phyloP scores from a whole-genome alignment of 1,139 yeast species.

The Taphrina flavorubra region DNA sequence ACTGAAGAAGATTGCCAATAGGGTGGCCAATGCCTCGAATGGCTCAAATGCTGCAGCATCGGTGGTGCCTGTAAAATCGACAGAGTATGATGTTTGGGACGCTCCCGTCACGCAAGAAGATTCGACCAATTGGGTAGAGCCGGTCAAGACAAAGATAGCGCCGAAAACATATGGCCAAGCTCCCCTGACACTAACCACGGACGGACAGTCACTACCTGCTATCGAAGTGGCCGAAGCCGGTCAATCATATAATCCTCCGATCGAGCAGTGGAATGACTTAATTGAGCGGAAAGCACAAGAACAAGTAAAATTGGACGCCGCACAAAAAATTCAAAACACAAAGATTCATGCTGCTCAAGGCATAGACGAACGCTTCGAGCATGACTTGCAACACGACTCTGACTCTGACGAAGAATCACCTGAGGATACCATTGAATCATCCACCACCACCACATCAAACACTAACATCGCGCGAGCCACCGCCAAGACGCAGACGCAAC shows the following conservation, averaged over 20 bases:
- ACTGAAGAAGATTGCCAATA: constrained; percentile 80
- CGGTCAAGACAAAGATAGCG: constrained; percentile 53
- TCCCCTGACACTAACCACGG: constrained; percentile 58
- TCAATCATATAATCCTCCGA: constrained; percentile 88
- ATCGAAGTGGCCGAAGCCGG: constrained; percentile 76
- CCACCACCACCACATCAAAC: constrained; percentile 47
- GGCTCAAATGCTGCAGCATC: constrained; percentile 39
- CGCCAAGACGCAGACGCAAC: constrained; percentile 66
- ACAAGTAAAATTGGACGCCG: constrained; percentile 66
- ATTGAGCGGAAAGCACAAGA: constrained; percentile 74
- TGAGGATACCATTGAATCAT: constrained; percentile 52
- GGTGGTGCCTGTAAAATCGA: constrained; percentile 59
- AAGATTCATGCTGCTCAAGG: constrained; percentile 56
- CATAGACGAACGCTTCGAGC: constrained; percentile 56
- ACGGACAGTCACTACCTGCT: constrained; percentile 49
- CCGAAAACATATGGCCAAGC: constrained; percentile 65
- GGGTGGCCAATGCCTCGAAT: constrained; percentile 57
- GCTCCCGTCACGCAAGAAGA: constrained; percentile 59
- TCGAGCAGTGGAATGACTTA: constrained; percentile 79
- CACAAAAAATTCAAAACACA: constrained; percentile 54
- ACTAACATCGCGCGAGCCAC: constrained; percentile 47
- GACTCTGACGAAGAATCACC: constrained; percentile 55
- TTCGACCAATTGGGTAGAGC: constrained; percentile 61
- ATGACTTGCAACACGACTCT: constrained; percentile 55
- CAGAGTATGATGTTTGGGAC: constrained; percentile 55